A percentile compares a stretch with the other conserved stretches of the same genome.
Conservation (phyloP, 2,329 filamentous ascomycete species). For the Claviceps humidiphila region DNA sequence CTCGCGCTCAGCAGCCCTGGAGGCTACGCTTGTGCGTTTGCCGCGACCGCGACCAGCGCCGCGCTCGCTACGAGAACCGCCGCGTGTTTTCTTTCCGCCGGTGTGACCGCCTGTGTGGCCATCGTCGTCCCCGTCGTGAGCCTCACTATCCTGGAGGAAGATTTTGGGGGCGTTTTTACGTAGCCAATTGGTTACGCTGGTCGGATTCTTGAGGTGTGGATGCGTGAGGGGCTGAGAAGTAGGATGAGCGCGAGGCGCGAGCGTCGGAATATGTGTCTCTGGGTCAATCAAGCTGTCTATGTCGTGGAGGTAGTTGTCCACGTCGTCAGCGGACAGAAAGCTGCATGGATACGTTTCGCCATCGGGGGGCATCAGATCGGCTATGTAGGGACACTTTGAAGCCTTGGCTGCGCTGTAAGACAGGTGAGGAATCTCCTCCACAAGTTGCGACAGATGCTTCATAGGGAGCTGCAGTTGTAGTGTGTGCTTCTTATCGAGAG, state of each 20-base stretch:
- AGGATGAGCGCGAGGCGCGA: constrained; percentile 36
- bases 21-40: constrained; percentile 20
- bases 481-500: constrained; percentile 20
- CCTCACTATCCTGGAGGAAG: constrained; percentile 60
- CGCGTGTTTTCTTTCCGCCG: constrained; percentile 18
- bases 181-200: constrained; percentile 93
- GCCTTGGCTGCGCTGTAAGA: constrained; percentile 43
- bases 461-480: constrained; percentile 28
- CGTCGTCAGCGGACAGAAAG: constrained; percentile 55
- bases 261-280: constrained; percentile 31
- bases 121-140: constrained; percentile 26
- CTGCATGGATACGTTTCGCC: constrained; percentile 44
- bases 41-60: constrained; percentile 20
- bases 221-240: constrained; percentile 24
- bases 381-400: constrained; percentile 44
- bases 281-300: constrained; percentile 40
- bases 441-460: constrained; percentile 37
- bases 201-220: constrained; percentile 53
- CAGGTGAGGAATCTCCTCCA: constrained; percentile 38
- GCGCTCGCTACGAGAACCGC: constrained; percentile 16
- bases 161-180: constrained; percentile 72
- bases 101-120: constrained; percentile 17
- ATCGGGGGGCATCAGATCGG: constrained; percentile 35
- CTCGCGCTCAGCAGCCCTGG: constrained; percentile 10
- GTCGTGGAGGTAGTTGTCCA: constrained; percentile 60